These are phyloP conservation scores for Nitzschia sp. DNA, from an alignment of 108 stramenopile species.

Conservation along the genomic window DNA sequence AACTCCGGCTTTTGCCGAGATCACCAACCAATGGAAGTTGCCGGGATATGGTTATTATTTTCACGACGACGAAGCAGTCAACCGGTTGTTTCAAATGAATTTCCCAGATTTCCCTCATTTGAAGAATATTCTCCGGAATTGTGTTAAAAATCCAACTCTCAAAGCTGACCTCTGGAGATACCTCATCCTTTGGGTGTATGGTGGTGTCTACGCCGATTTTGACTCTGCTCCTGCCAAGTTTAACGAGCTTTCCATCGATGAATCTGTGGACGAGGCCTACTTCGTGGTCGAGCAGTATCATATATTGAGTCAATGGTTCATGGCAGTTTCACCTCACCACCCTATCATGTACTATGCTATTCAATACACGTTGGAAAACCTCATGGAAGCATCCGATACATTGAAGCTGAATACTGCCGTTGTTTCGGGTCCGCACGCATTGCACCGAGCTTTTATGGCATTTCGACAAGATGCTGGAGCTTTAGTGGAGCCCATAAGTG, in stretches of 20 bases:
- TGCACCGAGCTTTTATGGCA: slow-evolving; percentile 25
- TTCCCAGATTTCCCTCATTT: slow-evolving; percentile 52
- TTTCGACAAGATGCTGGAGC: slow-evolving; percentile 36
- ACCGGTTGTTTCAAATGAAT: slow-evolving; percentile 36
- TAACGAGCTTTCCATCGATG: slow-evolving; percentile 8
- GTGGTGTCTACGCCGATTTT: slow-evolving; percentile 54
- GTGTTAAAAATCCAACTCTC: slow-evolving; percentile 31
- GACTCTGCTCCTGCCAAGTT: slow-evolving; percentile 50
- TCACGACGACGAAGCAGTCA: slow-evolving; percentile 59
- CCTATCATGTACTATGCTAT: slow-evolving; percentile 58
- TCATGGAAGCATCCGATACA: slow-evolving; percentile 23
- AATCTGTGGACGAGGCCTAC: slow-evolving; percentile 40
- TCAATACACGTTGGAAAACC: slow-evolving; percentile 29
- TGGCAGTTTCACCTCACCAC: slow-evolving; percentile 59
- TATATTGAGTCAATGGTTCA: slow-evolving; percentile 58
- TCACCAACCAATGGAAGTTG: slow-evolving; percentile 33
- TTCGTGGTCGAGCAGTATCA: slow-evolving; percentile 59
- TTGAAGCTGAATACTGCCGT: slow-evolving; percentile 20
- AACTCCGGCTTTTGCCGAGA: slow-evolving; percentile 22
- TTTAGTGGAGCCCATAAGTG: slow-evolving; percentile 4
- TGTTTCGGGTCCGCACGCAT: slow-evolving; percentile 42
- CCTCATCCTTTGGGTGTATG: slow-evolving; percentile 54
- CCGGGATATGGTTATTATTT: slow-evolving; percentile 49
- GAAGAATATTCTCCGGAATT: slow-evolving; percentile 21
- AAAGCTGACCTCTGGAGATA: slow-evolving; percentile 58